These are phyloP conservation scores for Colletotrichum coccodes DNA, from an alignment of 2,329 filamentous ascomycete species.

Conservation along the genomic window DNA sequence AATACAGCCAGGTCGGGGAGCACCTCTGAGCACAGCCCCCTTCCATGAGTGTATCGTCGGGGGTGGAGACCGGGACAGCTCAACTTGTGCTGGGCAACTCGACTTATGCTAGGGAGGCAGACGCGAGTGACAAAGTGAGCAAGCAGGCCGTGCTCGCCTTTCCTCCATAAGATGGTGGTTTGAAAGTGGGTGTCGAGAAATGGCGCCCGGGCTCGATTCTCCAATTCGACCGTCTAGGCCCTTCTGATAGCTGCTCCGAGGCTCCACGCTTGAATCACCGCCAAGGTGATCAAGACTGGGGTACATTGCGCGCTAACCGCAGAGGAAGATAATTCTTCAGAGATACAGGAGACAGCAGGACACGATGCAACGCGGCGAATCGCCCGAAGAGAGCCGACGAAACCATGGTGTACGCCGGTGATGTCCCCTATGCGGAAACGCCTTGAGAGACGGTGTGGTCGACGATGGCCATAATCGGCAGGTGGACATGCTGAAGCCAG, in stretches of 20 bases:
- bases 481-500: background rate
- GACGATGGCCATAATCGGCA: constrained; percentile 1
- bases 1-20: background rate
- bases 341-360: background rate
- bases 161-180: background rate
- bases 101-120: background rate
- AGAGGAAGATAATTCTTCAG: background rate
- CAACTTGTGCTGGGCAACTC: background rate
- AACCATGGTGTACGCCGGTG: background rate
- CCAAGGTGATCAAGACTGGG: constrained; percentile 3
- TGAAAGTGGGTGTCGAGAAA: background rate
- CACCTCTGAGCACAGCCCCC: constrained; percentile 14
- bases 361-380: background rate
- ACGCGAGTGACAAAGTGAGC: too few species aligned
- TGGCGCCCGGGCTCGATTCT: constrained; percentile 2
- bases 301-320: background rate
- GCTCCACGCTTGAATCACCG: background rate
- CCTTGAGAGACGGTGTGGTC: background rate
- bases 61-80: background rate
- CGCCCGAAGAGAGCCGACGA: background rate
- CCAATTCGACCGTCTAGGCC: background rate
- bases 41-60: constrained; percentile 2
- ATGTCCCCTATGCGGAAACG: constrained; percentile 4
- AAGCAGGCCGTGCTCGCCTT: background rate
- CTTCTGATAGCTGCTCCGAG: background rate